phyloP scores from a whole-genome alignment of 495 filamentous ascomycete species.

The Xylona heveae region DNA sequence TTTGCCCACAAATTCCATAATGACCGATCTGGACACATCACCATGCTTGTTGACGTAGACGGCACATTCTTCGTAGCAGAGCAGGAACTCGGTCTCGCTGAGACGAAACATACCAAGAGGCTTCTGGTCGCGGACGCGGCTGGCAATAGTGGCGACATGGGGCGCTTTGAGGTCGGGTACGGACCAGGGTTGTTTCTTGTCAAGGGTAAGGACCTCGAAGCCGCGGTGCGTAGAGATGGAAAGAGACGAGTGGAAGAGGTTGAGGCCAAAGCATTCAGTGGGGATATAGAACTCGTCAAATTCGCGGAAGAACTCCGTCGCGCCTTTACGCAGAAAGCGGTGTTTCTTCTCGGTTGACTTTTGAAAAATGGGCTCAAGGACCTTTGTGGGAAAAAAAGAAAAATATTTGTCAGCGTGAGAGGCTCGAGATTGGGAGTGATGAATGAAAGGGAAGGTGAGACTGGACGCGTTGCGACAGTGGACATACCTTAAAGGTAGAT shows the following conservation, averaged over 20 bases:
- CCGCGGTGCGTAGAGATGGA: slow-evolving; percentile 77
- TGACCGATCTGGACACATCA: slow-evolving; percentile 73
- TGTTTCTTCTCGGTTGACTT: slow-evolving; percentile 59
- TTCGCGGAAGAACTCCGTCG: slow-evolving; percentile 90
- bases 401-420: not conserved
- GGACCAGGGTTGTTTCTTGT: slow-evolving; percentile 83
- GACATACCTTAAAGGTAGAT: slow-evolving; percentile 63
- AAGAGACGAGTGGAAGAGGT: slow-evolving; percentile 84
- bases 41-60: slow-evolving; percentile 98
- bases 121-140: slow-evolving; percentile 54
- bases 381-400: slow-evolving; percentile 15
- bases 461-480: not conserved
- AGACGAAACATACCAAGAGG: slow-evolving; percentile 95
- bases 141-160: slow-evolving; percentile 57
- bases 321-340: slow-evolving; percentile 47
- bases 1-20: slow-evolving; percentile 94
- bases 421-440: slow-evolving; percentile 5
- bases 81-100: slow-evolving; percentile 75
- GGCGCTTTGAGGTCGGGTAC: slow-evolving; percentile 68
- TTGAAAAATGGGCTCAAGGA: slow-evolving; percentile 85
- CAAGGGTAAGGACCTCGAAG: slow-evolving; percentile 90
- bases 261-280: slow-evolving; percentile 84
- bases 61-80: slow-evolving; percentile 86
- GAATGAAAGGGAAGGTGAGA: not conserved
- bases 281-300: slow-evolving; percentile 99